Evolutionary conservation across 768 basidiomycete genomes (phyloP), one percentile per base, ranked within the genome.

Genomic region (Amylocystis lapponica): DNA sequence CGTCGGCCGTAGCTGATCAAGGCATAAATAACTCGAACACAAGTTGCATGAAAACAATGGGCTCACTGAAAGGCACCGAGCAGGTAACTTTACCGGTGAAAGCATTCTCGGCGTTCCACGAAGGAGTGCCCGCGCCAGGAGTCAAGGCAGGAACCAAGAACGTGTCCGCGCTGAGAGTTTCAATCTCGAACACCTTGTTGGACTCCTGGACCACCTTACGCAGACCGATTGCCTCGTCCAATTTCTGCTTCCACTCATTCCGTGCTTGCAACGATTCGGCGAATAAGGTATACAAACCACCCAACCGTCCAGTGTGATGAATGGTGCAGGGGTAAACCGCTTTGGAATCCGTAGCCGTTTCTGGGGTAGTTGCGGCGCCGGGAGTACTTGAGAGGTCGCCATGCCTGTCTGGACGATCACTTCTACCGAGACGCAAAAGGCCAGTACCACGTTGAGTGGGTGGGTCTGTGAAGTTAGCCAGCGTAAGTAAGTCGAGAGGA

Each of bases 171-270:
- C 91, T 94, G 42, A 96, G 71, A 2, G 87, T 88, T 57, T 90
- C 88, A 45, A 93, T 76, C 66, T 97, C 93, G 53, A 97, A 96
- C 14, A 90, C 90, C 69, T 91, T 92, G 64, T 91, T 93, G 20
- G 86, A 86, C 58, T 97, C 94, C 58, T 94, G 86, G 22, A 93
- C 90, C 26, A 86, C 81, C 55, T 78, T 83, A 34, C 94, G 78
- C 43, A 95, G 58, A 8, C 82, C 86, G 39, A 92, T 78, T 13
- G 94, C 93, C 61, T 95, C 88, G 46, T 91, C 81, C 4, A 98
- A 66, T 61, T 90, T 93, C 53, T 79, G 70, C 62, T 89, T 84
- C 96, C 96, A 99, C 46, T 94, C 92, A 7, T 68, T 58, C 2
- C 95, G 79, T 2, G 76, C 76, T 30, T 83, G 79, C 3, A 75